Evolutionary conservation across 2,329 filamentous ascomycete species (phyloP).

Genomic region (Neopestalotiopsis clavispora): DNA sequence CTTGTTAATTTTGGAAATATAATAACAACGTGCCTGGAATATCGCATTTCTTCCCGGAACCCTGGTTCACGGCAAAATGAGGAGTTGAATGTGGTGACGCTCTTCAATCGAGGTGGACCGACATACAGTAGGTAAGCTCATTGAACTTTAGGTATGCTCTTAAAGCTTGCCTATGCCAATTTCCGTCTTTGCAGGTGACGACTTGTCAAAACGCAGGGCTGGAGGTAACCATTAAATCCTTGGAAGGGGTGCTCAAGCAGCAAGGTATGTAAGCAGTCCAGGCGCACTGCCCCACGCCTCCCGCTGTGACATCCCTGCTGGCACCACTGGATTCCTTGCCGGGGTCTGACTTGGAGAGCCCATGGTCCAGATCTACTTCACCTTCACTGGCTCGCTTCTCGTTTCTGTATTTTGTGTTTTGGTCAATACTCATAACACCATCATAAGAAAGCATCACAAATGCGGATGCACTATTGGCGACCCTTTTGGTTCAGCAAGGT

Average conservation of each 20-base stretch:
- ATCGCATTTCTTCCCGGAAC: too few species aligned
- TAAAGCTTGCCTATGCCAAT: background rate
- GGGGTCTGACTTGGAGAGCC: background rate
- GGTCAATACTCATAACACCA: background rate
- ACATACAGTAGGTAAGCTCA: too few species aligned
- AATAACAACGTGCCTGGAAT: too few species aligned
- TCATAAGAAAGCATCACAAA: too few species aligned
- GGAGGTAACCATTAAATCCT: background rate
- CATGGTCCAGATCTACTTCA: background rate
- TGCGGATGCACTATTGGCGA: background rate
- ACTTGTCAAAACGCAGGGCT: conserved; percentile 2
- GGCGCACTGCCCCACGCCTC: background rate
- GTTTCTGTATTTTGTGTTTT: background rate
- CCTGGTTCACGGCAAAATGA: too few species aligned
- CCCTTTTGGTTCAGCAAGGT: background rate
- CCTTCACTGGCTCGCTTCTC: background rate
- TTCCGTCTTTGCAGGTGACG: background rate
- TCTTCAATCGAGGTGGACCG: too few species aligned
- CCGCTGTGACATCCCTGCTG: background rate
- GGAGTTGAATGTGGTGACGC: too few species aligned
- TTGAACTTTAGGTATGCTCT: too few species aligned
- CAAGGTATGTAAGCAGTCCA: background rate
- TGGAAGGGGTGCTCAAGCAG: background rate
- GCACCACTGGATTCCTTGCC: background rate
- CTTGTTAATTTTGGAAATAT: too few species aligned